Base-by-base conservation (phyloP, 495 filamentous ascomycete species). In the Poronia punctata region DNA sequence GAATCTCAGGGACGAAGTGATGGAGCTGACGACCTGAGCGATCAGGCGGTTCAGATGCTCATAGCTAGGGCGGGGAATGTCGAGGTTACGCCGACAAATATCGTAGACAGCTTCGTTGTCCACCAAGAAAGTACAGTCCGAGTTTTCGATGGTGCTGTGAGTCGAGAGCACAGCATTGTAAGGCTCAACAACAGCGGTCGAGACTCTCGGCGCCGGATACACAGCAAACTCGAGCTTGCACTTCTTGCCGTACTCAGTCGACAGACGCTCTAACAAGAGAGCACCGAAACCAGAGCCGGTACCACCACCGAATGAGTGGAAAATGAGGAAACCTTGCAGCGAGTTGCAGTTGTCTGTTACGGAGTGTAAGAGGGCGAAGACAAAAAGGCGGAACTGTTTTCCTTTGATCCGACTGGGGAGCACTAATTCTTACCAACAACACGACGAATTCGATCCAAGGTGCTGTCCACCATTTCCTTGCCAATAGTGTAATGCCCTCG, bases 101-200 rank as follows among this genome's bases (percentile, higher is more conserved):
- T 92, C 86, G 62, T 92, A 94, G 48, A 89, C 85, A 44, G 87
- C 87, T 64, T 94, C 87, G 64, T 94, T 94, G 57, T 94, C 87
- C 36, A 94, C 87, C 43, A 93, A 62, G 75, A 94, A 94, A 9
- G 87, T 90, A 56, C 87, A 93, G 69, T 94, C 87, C 3, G 84
- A 82, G 73, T 93, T 86, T 69, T 93, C 87, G 53, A 94, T 88
- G 40, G 87, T 94, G 67, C 84, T 90, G 73, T 94, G 87, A 38
- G 87, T 94, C 33, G 83, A 86, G 24, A 94, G 73, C 42, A 94
- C 86, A 34, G 87, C 84, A 56, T 94, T 94, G 78, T 94, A 94
- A 11, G 87, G 87, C 76, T 94, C 87, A 21, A 93, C 87, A 31
- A 94, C 86, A 12, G 87, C 84, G 25, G 85, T 90, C 5, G 87